phyloP scores from a whole-genome alignment of 2,329 filamentous ascomycete species.

The Microsporum ferrugineum region DNA sequence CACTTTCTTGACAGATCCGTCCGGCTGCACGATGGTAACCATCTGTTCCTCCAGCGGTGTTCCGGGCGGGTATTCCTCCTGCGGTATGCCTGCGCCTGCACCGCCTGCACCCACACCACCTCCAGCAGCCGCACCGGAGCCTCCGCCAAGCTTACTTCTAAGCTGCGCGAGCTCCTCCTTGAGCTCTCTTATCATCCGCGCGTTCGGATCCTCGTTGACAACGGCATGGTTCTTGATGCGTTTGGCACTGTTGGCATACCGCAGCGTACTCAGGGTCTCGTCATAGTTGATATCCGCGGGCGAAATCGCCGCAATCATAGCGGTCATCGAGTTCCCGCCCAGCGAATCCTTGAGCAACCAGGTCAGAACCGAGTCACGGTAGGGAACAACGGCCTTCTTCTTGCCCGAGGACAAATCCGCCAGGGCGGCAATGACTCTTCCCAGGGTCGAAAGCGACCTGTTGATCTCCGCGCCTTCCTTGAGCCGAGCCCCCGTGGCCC shows the following conservation, averaged over 20 bases:
- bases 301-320: constrained; percentile 98
- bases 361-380: constrained; percentile 90
- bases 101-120: constrained; percentile 35
- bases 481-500: constrained; percentile 83
- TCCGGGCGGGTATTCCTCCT: constrained; percentile 81
- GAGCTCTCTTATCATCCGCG: constrained; percentile 93
- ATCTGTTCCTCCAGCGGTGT: constrained; percentile 93
- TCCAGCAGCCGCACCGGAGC: constrained; percentile 26
- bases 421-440: constrained; percentile 90
- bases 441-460: constrained; percentile 85
- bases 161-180: constrained; percentile 87
- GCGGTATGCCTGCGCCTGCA: constrained; percentile 40
- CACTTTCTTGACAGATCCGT: constrained; percentile 84
- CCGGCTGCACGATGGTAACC: constrained; percentile 77
- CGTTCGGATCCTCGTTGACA: constrained; percentile 97
- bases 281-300: constrained; percentile 99
- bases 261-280: constrained; percentile 85
- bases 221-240: constrained; percentile 99
- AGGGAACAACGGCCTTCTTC: constrained; percentile 76
- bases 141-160: constrained; percentile 66
- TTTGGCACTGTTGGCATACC: constrained; percentile 96
- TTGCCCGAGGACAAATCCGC: constrained; percentile 81
- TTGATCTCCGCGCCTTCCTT: constrained; percentile 99
- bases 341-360: constrained; percentile 96
- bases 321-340: constrained; percentile 97